Percentiles rank a stretch among this genome's conserved stretches.
These are phyloP conservation scores for Adenanthera pavonina DNA, from an alignment of 306 rosid species.

Conservation along the genomic window DNA sequence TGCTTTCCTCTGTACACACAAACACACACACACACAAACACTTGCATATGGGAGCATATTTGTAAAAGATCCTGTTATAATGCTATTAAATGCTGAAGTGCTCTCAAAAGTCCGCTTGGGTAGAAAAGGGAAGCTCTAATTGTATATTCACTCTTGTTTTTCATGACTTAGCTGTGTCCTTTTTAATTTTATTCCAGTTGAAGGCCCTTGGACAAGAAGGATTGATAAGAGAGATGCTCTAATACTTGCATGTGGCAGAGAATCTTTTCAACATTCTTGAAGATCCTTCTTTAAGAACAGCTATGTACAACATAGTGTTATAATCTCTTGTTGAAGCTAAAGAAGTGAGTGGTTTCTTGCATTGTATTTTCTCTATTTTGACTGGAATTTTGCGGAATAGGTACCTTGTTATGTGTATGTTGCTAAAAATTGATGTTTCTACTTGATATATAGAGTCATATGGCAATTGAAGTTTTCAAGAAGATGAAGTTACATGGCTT, in stretches of 20 bases:
- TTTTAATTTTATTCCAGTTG: slow-evolving; percentile 53
- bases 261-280: slow-evolving; percentile 55
- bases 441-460: slow-evolving; percentile 60
- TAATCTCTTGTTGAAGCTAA: slow-evolving; percentile 68
- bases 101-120: slow-evolving; percentile 6
- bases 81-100: slow-evolving; percentile 32
- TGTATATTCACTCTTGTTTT: slow-evolving; percentile 4
- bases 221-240: slow-evolving; percentile 69
- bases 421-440: slow-evolving; percentile 43
- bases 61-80: neutral
- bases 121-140: slow-evolving; percentile 25
- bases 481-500: slow-evolving; percentile 67
- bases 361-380: slow-evolving; percentile 42
- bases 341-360: slow-evolving; percentile 56
- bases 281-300: slow-evolving; percentile 52
- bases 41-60: slow-evolving; percentile 3
- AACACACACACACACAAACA: neutral
- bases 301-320: slow-evolving; percentile 64
- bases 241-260: slow-evolving; percentile 74
- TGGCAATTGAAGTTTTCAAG: slow-evolving; percentile 71
- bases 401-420: slow-evolving; percentile 27
- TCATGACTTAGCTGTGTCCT: slow-evolving; percentile 25
- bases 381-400: slow-evolving; percentile 10
- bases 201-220: slow-evolving; percentile 84
- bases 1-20: neutral